Percentiles rank a stretch among this genome's conserved stretches.
Evolutionary conservation across 306 rosid species (phyloP).

Genomic region (Cucurbita pepo): DNA sequence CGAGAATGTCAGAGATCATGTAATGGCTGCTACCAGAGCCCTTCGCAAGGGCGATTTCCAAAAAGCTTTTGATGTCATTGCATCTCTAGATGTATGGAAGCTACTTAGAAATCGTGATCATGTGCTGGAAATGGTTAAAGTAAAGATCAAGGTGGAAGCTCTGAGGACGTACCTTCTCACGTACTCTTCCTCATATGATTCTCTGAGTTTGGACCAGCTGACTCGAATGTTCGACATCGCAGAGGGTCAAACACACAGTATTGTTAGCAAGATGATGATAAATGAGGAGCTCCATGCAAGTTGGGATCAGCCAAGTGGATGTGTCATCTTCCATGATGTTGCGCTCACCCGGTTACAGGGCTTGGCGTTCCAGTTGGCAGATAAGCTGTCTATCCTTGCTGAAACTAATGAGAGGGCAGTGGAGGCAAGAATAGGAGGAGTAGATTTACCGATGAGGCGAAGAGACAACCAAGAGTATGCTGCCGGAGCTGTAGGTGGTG

Average conservation of each 20-base stretch:
- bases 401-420: constrained; percentile 85
- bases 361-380: constrained; percentile 71
- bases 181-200: constrained; percentile 60
- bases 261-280: constrained; percentile 87
- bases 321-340: constrained; percentile 28
- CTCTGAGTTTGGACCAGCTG: constrained; percentile 63
- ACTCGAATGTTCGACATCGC: constrained; percentile 63
- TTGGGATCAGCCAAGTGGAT: constrained; percentile 30
- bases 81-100: constrained; percentile 78
- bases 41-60: constrained; percentile 66
- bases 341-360: constrained; percentile 58
- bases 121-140: constrained; percentile 62
- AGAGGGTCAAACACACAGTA: constrained; percentile 40
- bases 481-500: constrained; percentile 21
- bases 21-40: constrained; percentile 83
- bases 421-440: constrained; percentile 80
- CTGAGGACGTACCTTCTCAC: constrained; percentile 82
- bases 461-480: constrained; percentile 81
- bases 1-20: constrained; percentile 82
- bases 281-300: constrained; percentile 76
- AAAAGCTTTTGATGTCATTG: constrained; percentile 48
- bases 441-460: constrained; percentile 66
- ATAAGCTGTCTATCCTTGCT: constrained; percentile 62
- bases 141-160: constrained; percentile 84
- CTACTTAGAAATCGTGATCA: constrained; percentile 47